Evolutionary conservation across 306 rosid genomes (phyloP).

Genomic region (Mimosa bimucronata): DNA sequence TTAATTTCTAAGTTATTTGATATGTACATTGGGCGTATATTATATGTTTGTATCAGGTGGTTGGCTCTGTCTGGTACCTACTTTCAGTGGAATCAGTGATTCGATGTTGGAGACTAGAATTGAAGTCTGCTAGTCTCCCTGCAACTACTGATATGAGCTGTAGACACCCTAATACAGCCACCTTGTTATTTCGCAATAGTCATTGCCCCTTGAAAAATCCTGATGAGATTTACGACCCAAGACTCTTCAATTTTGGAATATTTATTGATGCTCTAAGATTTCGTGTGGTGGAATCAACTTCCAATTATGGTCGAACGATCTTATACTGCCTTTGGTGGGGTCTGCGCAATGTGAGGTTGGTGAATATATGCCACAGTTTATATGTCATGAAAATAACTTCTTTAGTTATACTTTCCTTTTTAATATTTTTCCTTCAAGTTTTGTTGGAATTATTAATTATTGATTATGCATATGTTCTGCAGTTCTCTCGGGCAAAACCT

Average conservation of each 20-base stretch:
- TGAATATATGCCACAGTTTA: not conserved
- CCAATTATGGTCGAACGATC: not conserved
- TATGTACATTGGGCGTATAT: not conserved
- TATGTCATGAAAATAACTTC: no score
- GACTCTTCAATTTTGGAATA: not conserved
- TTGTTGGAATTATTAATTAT: no score
- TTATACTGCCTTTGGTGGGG: not conserved
- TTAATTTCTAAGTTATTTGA: constrained; percentile 3
- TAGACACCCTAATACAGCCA: not conserved
- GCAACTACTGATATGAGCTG: not conserved
- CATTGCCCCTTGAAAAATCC: not conserved
- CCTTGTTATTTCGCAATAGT: not conserved
- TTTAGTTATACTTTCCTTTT: no score
- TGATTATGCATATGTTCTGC: constrained; percentile 6
- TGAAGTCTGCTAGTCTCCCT: not conserved
- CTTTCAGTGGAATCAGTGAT: not conserved
- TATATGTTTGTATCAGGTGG: constrained; percentile 63
- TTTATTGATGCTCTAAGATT: not conserved
- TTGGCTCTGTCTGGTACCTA: constrained; percentile 1
- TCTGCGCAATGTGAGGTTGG: not conserved
- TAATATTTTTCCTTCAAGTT: no score
- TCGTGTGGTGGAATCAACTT: not conserved
- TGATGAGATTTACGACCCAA: not conserved
- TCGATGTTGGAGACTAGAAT: not conserved
- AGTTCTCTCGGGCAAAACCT: constrained; percentile 84